Evolutionary conservation across 2,329 filamentous ascomycete genomes (phyloP), one percentile per base, ranked within the genome.

Genomic region (Neofusicoccum ribis): DNA sequence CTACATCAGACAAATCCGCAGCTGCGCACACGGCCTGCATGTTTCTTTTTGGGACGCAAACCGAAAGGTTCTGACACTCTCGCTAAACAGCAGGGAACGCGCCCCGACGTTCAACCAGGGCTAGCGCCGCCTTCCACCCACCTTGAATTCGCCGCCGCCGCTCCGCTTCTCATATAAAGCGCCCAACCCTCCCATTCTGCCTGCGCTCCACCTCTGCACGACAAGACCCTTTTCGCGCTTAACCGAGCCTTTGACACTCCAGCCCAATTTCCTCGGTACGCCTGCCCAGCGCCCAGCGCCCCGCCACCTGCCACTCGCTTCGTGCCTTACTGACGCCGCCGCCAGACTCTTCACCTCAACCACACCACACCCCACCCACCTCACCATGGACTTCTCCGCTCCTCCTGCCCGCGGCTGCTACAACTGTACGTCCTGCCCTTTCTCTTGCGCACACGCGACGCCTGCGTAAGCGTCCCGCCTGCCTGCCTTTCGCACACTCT

Each of bases 321-420:
- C 17, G 5, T 23, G 11, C 17, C 54, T 65, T 27, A 65, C 63
- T 61, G 47, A 60, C 63, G 39, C 62, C 15, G 50, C 63, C 63
- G 34, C 36, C 43, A 64, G 63, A 64, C 62, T 64, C 51, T 39
- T 27, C 44, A 61, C 59, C 43, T 59, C 63, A 23, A 31, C 51
- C 43, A 34, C 51, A 46, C 50, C 37, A 36, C 46, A 23, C 39
- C 52, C 43, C 39, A 23, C 39, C 52, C 15, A 27, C 51, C 49
- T 41, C 67, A 70, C 46, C 67, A 78, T 78, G 76, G 74, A 77
- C 65, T 78, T 75, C 69, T 44, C 66, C 47, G 74, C 74, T 70
- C 71, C 71, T 66, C 73, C 72, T 67, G 75, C 75, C 70, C 76
- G 76, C 68, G 76, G 76, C 69, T 78, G 76, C 73, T 78, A 78